Evolutionary conservation across 2,329 filamentous ascomycete species (phyloP).

Genomic region (Paecilomyces dactylethromorphus): DNA sequence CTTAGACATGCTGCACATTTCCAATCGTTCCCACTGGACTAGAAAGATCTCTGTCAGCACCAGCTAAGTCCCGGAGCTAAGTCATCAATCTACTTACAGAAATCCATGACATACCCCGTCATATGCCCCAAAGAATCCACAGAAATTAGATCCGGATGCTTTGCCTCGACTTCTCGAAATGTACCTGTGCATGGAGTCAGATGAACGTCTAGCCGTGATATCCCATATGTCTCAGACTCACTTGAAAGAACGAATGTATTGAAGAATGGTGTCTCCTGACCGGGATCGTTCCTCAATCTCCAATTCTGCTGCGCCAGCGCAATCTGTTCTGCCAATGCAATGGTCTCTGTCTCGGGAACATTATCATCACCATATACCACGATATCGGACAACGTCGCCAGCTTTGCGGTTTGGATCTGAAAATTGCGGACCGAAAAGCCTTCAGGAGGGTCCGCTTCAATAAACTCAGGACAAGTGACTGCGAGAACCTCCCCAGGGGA

Average conservation of each 20-base stretch:
- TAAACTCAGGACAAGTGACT: constrained; percentile 54
- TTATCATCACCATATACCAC: constrained; percentile 79
- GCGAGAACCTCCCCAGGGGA: constrained; percentile 73
- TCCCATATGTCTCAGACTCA: constrained; percentile 29
- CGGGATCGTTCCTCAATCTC: constrained; percentile 57
- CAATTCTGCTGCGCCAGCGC: constrained; percentile 71
- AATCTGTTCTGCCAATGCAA: constrained; percentile 58
- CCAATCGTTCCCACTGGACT: constrained; percentile 75
- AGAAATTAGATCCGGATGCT: constrained; percentile 64
- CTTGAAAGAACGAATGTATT: constrained; percentile 75
- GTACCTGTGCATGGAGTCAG: constrained; percentile 44
- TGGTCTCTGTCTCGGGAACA: constrained; percentile 55
- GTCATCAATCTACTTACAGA: constrained; percentile 48
- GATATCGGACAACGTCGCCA: constrained; percentile 83
- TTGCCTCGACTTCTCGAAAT: constrained; percentile 66
- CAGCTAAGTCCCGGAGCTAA: not conserved
- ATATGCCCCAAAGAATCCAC: constrained; percentile 64
- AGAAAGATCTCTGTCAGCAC: constrained; percentile 5
- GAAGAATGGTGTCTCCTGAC: constrained; percentile 56
- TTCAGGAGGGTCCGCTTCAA: constrained; percentile 77
- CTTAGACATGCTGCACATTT: constrained; percentile 91
- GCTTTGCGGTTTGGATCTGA: constrained; percentile 87
- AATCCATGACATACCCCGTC: constrained; percentile 77
- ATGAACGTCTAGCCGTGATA: constrained; percentile 9
- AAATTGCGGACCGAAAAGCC: constrained; percentile 97